Percentiles rank a stretch among this genome's conserved stretches.
These are phyloP conservation scores for Ensete glaucum DNA, from an alignment of 176 grass and related monocot genomes.

Conservation along the genomic window DNA sequence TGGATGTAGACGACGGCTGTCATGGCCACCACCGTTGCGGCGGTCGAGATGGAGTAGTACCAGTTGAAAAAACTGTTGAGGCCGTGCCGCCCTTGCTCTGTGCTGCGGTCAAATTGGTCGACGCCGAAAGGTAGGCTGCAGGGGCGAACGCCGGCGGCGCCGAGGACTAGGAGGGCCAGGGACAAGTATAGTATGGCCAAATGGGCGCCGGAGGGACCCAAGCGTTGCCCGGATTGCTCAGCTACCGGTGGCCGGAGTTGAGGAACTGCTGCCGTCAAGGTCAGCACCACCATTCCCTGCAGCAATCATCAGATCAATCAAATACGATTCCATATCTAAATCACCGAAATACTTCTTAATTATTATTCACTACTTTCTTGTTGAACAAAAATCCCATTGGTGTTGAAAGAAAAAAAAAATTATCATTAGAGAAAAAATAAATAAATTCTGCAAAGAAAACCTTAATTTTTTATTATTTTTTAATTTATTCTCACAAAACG, in stretches of 20 bases:
- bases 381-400: too few species aligned
- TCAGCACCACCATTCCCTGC: background rate
- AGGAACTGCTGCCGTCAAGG: background rate
- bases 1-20: slow-evolving; percentile 64
- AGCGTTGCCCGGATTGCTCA: background rate
- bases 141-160: background rate
- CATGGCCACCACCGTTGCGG: slow-evolving; percentile 39
- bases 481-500: too few species aligned
- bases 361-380: too few species aligned
- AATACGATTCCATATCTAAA: too few species aligned
- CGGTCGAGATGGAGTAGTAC: slow-evolving; percentile 71
- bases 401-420: too few species aligned
- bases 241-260: background rate
- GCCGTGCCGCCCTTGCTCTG: slow-evolving; percentile 37
- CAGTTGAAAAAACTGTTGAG: slow-evolving; percentile 68
- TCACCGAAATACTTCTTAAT: too few species aligned
- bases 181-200: background rate
- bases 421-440: too few species aligned
- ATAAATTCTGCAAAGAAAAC: too few species aligned
- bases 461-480: too few species aligned
- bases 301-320: background rate
- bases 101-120: slow-evolving; percentile 40
- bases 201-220: background rate
- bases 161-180: slow-evolving; percentile 3
- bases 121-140: background rate